Base-by-base conservation (phyloP, 108 stramenopile species). In the Cylindrotheca fusiformis region DNA sequence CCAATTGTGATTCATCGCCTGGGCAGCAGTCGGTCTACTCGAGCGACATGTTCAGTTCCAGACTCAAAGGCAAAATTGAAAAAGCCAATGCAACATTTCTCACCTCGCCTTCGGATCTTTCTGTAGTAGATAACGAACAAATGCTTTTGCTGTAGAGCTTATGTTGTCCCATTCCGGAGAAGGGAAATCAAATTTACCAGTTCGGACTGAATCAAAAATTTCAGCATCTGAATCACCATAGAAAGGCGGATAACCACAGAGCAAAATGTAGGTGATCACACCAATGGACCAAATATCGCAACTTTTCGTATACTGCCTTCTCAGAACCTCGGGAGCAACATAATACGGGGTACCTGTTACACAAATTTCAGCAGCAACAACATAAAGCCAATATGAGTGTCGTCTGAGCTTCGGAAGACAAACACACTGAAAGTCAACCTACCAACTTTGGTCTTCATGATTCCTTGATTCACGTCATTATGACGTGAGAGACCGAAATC, bases 221-320 rank as follows among this genome's bases (percentile, higher is more conserved):
- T 95, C 77, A 4, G 82, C 67, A 52, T 97, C 95, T 22, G 90
- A 92, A 31, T 93, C 93, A 27, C 95, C 96, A 64, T 96, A 96
- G 70, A 99, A 98, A 27, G 98, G 98, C 6, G 97, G 97, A 62
- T 96, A 99, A 8, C 98, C 98, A 58, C 96, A 97, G 18, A 98
- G 75, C 82, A 97, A 62, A 73, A 97, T 97, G 67, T 97, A 97
- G 4, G 92, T 75, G 28, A 97, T 88, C 22, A 97, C 94, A 2
- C 82, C 82, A 58, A 99, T 95, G 10, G 82, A 85, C 98, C 98
- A 99, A 70, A 99, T 87, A 74, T 99, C 98, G 72, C 97, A 98
- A 49, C 75, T 80, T 19, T 87, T 85, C 53, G 94, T 94, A 80
- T 96, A 96, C 60, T 96, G 87, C 24, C 94, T 71, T 54, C 88